phyloP scores from a whole-genome alignment of 805 yeast genomes.

The Brettanomyces anomalus region DNA sequence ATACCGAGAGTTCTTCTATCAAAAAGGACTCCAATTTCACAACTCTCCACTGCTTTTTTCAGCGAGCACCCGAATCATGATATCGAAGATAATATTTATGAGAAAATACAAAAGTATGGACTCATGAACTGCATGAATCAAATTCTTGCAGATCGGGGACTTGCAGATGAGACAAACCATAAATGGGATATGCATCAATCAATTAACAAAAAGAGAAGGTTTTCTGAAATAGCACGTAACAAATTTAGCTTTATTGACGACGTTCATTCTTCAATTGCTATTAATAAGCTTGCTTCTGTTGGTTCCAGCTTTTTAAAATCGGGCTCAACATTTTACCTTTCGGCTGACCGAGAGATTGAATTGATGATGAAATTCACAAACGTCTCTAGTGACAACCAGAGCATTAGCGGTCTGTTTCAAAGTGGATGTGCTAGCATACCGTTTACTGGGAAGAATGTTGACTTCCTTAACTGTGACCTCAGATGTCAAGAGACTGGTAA shows the following conservation, averaged over 20 bases:
- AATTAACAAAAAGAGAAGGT: not conserved
- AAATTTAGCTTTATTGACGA: not conserved
- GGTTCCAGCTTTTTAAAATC: conserved; percentile 19
- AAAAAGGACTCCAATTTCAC: conserved; percentile 6
- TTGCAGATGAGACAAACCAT: not conserved
- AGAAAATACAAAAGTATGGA: conserved; percentile 16
- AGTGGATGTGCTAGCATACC: conserved; percentile 12
- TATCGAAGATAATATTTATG: conserved; percentile 9
- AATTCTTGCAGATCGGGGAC: conserved; percentile 12
- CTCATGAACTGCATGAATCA: conserved; percentile 20
- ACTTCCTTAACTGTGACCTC: conserved; percentile 22
- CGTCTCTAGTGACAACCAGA: conserved; percentile 6
- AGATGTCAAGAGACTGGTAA: conserved; percentile 11
- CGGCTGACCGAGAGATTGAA: conserved; percentile 7
- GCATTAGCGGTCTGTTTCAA: conserved; percentile 15
- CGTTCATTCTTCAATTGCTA: not conserved
- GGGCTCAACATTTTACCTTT: conserved; percentile 14
- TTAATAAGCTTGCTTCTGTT: not conserved
- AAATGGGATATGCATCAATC: too few species aligned
- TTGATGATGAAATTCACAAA: conserved; percentile 16
- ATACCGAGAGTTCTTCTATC: conserved; percentile 16
- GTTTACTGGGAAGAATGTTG: conserved; percentile 23
- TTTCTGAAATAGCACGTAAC: not conserved
- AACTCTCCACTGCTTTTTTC: conserved; percentile 18
- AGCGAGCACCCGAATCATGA: conserved; percentile 19